Evolutionary conservation across 495 filamentous ascomycete genomes (phyloP).

Genomic region (Margaritispora aquatica): DNA sequence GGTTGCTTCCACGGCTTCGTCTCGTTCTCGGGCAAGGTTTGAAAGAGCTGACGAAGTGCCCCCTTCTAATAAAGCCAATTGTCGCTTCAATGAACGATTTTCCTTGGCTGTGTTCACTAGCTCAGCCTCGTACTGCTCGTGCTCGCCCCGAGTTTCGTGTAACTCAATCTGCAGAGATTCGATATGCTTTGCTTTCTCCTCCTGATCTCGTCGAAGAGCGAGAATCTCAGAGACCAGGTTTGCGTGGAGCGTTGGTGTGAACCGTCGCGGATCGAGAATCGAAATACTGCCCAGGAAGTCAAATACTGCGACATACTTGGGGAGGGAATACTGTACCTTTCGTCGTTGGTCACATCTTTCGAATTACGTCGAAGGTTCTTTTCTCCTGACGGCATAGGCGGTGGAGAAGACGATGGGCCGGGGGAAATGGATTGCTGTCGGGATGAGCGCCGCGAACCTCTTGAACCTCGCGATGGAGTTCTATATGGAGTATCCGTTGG

Average conservation of each 20-base stretch:
- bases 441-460: constrained; percentile 31
- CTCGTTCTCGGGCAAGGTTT: constrained; percentile 77
- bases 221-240: constrained; percentile 94
- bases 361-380: constrained; percentile 41
- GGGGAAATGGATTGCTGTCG: constrained; percentile 48
- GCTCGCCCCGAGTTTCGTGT: constrained; percentile 63
- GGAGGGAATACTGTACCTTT: constrained; percentile 33
- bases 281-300: constrained; percentile 42
- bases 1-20: constrained; percentile 70
- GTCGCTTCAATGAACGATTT: constrained; percentile 71
- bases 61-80: constrained; percentile 79
- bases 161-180: constrained; percentile 74
- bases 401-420: constrained; percentile 56
- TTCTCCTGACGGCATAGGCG: constrained; percentile 44
- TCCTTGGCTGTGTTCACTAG: constrained; percentile 63
- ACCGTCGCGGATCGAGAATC: constrained; percentile 79
- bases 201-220: constrained; percentile 76
- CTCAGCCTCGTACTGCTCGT: constrained; percentile 57
- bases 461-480: constrained; percentile 49
- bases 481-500: constrained; percentile 62
- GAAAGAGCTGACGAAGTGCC: constrained; percentile 78
- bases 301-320: neutral
- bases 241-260: constrained; percentile 92
- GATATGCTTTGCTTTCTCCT: constrained; percentile 78
- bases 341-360: constrained; percentile 55